Percentiles rank a stretch among this genome's conserved stretches.
These are phyloP conservation scores for Aspergillus viridinutans DNA, from an alignment of 2,329 filamentous ascomycete species.

Conservation along the genomic window DNA sequence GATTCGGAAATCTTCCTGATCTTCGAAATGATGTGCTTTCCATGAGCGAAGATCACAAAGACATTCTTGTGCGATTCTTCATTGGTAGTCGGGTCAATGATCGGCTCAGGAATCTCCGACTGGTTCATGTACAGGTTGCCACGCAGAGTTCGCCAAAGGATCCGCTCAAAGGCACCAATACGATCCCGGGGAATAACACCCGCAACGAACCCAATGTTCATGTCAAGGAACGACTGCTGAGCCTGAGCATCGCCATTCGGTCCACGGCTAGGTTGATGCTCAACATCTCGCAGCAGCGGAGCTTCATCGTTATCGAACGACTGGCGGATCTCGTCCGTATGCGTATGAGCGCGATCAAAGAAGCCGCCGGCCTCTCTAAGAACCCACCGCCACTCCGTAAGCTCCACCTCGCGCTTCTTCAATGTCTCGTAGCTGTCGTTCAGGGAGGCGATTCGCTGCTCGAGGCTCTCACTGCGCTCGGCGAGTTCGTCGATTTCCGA, in stretches of 20 bases:
- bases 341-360: slow-evolving; percentile 92
- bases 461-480: slow-evolving; percentile 85
- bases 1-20: slow-evolving; percentile 99
- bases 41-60: slow-evolving; percentile 98
- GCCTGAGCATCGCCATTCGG: slow-evolving; percentile 61
- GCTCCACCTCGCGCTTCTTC: slow-evolving; percentile 94
- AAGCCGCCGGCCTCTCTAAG: slow-evolving; percentile 93
- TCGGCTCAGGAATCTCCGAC: slow-evolving; percentile 90
- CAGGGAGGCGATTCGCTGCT: slow-evolving; percentile 83
- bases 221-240: slow-evolving; percentile 86
- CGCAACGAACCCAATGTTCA: slow-evolving; percentile 98
- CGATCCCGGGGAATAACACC: slow-evolving; percentile 92
- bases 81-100: slow-evolving; percentile 88
- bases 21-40: slow-evolving; percentile 97
- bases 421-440: slow-evolving; percentile 98
- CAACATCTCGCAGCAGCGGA: slow-evolving; percentile 85
- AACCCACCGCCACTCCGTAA: slow-evolving; percentile 98
- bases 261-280: slow-evolving; percentile 64
- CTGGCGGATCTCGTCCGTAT: slow-evolving; percentile 91
- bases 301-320: slow-evolving; percentile 86
- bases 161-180: slow-evolving; percentile 92
- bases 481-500: slow-evolving; percentile 95
- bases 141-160: slow-evolving; percentile 93
- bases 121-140: slow-evolving; percentile 99
- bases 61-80: slow-evolving; percentile 95